Evolutionary conservation across 805 yeast species (phyloP).

Genomic region (Monosporozyma aerobia): DNA sequence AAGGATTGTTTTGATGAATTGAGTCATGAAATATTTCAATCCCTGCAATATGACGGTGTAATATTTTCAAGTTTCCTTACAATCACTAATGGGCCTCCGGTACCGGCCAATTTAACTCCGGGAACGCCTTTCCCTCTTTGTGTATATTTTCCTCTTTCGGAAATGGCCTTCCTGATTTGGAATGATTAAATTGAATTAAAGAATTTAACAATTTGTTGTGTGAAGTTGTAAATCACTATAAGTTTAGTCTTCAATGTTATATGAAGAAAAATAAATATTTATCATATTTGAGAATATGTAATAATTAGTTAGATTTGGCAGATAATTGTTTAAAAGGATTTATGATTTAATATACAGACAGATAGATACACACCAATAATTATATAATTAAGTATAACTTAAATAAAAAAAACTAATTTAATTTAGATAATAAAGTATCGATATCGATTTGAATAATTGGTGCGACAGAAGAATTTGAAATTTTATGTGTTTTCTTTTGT

Average conservation of each 20-base stretch:
- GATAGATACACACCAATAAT: neutral
- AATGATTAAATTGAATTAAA: neutral
- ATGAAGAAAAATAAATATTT: neutral
- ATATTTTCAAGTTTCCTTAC: neutral
- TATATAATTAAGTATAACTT: neutral
- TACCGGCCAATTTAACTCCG: neutral
- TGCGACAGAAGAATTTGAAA: slow-evolving; percentile 55
- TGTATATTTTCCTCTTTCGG: neutral
- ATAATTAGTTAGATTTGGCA: no score
- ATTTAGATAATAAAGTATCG: slow-evolving; percentile 56
- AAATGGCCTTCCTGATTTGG: neutral
- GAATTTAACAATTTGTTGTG: neutral
- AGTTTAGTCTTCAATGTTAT: neutral
- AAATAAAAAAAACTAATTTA: slow-evolving; percentile 17
- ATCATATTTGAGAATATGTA: no score
- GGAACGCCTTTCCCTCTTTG: neutral
- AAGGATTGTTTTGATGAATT: neutral
- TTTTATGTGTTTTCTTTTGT: slow-evolving; percentile 34
- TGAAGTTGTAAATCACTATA: neutral
- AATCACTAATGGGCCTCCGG: neutral
- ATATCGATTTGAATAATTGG: slow-evolving; percentile 65
- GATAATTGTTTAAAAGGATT: neutral
- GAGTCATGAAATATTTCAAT: neutral
- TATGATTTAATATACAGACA: neutral
- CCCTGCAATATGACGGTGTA: neutral